phyloP scores from a whole-genome alignment of 2,329 filamentous ascomycete species.

The Arthroderma sp. region DNA sequence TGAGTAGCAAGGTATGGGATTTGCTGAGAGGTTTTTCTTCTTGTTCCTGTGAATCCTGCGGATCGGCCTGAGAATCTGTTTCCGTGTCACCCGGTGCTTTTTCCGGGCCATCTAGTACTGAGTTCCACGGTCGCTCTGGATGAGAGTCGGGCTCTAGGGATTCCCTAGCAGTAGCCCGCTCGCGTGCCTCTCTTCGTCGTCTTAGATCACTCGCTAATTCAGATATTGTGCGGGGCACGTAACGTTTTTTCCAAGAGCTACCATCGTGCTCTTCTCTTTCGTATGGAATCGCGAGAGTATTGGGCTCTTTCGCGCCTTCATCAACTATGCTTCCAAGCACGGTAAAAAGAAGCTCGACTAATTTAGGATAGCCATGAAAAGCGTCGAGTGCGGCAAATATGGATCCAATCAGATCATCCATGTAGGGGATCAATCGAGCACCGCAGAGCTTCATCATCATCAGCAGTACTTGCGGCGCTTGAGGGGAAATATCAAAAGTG shows the following conservation, averaged over 20 bases:
- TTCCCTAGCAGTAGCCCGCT: slow-evolving; percentile 13
- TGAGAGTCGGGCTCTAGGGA: slow-evolving; percentile 7
- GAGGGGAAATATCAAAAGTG: slow-evolving; percentile 80
- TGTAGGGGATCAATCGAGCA: slow-evolving; percentile 64
- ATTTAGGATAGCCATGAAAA: slow-evolving; percentile 79
- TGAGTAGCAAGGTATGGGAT: slow-evolving; percentile 67
- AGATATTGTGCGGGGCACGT: slow-evolving; percentile 19
- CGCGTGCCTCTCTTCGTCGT: slow-evolving; percentile 20
- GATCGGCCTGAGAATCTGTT: slow-evolving; percentile 17
- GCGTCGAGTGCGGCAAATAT: slow-evolving; percentile 90
- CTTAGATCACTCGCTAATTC: slow-evolving; percentile 23
- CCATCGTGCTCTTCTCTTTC: slow-evolving; percentile 13
- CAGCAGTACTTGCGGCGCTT: slow-evolving; percentile 74
- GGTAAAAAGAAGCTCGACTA: slow-evolving; percentile 74
- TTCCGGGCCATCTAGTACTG: slow-evolving; percentile 11
- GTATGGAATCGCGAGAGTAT: slow-evolving; percentile 32
- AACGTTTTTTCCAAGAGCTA: slow-evolving; percentile 19
- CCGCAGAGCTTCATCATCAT: slow-evolving; percentile 93
- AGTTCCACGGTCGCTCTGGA: slow-evolving; percentile 18
- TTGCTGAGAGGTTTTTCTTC: slow-evolving; percentile 55
- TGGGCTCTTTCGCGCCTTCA: slow-evolving; percentile 53
- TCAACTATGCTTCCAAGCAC: slow-evolving; percentile 73
- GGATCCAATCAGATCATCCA: slow-evolving; percentile 81
- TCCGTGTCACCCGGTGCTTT: slow-evolving; percentile 14
- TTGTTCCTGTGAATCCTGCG: slow-evolving; percentile 31